A percentile compares a stretch with the other conserved stretches of the same genome.
These are phyloP conservation scores for Delphinella strobiligena DNA, from an alignment of 2,329 filamentous ascomycete genomes.

Conservation along the genomic window DNA sequence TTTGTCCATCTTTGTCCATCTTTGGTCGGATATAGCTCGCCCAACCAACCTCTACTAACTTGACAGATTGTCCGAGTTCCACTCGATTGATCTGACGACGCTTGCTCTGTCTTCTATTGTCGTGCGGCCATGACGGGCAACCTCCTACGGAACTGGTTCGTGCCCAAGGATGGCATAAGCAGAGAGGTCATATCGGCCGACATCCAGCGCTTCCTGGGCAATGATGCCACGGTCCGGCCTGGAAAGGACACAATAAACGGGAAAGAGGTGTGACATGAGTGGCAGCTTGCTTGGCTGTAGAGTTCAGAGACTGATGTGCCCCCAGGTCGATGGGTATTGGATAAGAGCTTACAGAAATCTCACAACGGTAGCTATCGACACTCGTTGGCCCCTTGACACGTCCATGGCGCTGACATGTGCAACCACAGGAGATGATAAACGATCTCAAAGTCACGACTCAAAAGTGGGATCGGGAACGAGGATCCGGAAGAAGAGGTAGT, in stretches of 20 bases:
- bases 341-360: conserved; percentile 40
- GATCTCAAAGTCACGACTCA: conserved; percentile 37
- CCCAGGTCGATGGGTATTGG: conserved; percentile 36
- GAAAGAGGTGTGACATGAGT: conserved; percentile 8
- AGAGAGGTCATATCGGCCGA: conserved; percentile 40
- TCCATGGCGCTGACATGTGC: conserved; percentile 10
- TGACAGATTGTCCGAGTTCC: too few species aligned
- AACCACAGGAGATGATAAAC: conserved; percentile 35
- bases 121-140: conserved; percentile 17
- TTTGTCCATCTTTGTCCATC: too few species aligned
- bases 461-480: conserved; percentile 29
- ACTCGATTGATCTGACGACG: too few species aligned
- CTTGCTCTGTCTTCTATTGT: too few species aligned
- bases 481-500: conserved; percentile 34
- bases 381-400: neutral
- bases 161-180: conserved; percentile 37
- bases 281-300: conserved; percentile 11
- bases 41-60: too few species aligned
- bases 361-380: conserved; percentile 29
- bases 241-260: conserved; percentile 32
- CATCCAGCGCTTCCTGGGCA: conserved; percentile 39
- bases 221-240: conserved; percentile 38
- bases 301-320: conserved; percentile 9
- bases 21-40: too few species aligned
- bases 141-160: conserved; percentile 35